These are phyloP conservation scores for Talaromyces thailandensis DNA, from an alignment of 495 filamentous ascomycete species.

Conservation along the genomic window DNA sequence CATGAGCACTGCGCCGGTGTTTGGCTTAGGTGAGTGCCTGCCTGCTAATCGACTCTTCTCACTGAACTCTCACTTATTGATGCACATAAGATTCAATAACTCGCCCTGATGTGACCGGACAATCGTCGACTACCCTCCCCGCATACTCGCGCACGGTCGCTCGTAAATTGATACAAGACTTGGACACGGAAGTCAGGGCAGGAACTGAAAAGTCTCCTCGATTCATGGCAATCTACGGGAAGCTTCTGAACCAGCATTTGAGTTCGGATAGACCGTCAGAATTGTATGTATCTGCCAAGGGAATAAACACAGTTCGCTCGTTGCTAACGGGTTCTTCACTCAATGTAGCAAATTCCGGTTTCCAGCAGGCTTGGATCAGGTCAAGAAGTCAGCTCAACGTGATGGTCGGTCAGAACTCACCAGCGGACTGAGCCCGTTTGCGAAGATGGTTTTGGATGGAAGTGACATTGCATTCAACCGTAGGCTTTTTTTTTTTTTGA, in stretches of 20 bases:
- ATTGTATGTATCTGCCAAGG: slow-evolving; percentile 44
- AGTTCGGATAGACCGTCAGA: slow-evolving; percentile 60
- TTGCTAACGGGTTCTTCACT: slow-evolving; percentile 11
- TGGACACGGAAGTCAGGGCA: slow-evolving; percentile 30
- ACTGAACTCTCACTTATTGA: slow-evolving; percentile 1
- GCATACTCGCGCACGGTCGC: slow-evolving; percentile 37
- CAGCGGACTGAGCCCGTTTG: slow-evolving; percentile 42
- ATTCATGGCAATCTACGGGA: slow-evolving; percentile 43
- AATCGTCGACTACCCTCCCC: slow-evolving; percentile 33
- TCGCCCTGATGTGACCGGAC: slow-evolving; percentile 32
- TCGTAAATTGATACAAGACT: slow-evolving; percentile 29
- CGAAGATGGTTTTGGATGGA: slow-evolving; percentile 47
- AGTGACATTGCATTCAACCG: slow-evolving; percentile 47
- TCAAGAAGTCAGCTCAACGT: slow-evolving; percentile 10
- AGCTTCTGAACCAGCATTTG: slow-evolving; percentile 52
- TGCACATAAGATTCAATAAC: slow-evolving; percentile 25
- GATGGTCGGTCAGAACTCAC: background rate
- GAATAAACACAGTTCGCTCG: background rate
- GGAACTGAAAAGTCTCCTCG: slow-evolving; percentile 30
- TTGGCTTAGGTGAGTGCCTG: slow-evolving; percentile 58
- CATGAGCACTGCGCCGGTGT: slow-evolving; percentile 80
- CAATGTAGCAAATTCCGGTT: slow-evolving; percentile 61
- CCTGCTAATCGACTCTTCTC: slow-evolving; percentile 9
- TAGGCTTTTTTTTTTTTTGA: slow-evolving; percentile 19
- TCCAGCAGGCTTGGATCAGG: slow-evolving; percentile 19